A percentile compares a stretch with the other conserved stretches of the same genome.
phyloP scores from a whole-genome alignment of 441 rosid genomes.

The Lagerstroemia fauriei region DNA sequence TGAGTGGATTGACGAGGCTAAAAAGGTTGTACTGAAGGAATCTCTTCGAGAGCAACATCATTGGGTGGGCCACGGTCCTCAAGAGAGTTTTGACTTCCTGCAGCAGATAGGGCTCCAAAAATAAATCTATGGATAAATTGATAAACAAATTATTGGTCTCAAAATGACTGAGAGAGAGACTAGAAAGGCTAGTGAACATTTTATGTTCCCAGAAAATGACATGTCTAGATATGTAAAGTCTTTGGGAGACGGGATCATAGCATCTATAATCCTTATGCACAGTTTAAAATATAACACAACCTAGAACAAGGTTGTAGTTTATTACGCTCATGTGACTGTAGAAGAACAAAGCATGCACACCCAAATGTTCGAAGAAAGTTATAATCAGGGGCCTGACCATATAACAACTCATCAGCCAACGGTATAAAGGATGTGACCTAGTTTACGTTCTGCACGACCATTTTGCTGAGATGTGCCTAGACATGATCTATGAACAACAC shows the following conservation, averaged over 20 bases:
- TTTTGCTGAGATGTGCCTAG: background rate
- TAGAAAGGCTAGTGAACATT: background rate
- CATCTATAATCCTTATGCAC: background rate
- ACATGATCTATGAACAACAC: conserved; percentile 1
- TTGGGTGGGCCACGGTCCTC: background rate
- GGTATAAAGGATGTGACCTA: background rate
- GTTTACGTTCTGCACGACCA: background rate
- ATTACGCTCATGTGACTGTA: background rate
- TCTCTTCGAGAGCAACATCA: too few species aligned
- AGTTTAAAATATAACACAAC: background rate
- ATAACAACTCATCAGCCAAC: background rate
- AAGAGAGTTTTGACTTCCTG: too few species aligned
- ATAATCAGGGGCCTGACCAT: background rate
- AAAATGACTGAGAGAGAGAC: too few species aligned
- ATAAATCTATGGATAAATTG: too few species aligned
- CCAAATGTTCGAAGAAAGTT: background rate
- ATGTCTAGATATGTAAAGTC: background rate
- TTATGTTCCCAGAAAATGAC: background rate
- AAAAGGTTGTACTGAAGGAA: too few species aligned
- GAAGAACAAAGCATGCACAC: background rate
- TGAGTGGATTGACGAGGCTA: too few species aligned
- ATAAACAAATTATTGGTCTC: too few species aligned
- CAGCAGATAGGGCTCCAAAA: too few species aligned
- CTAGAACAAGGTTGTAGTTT: background rate
- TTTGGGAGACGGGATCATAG: background rate